Evolutionary conservation across 1,284 basidiomycete species (phyloP).

Genomic region (Ustilago crameri): DNA sequence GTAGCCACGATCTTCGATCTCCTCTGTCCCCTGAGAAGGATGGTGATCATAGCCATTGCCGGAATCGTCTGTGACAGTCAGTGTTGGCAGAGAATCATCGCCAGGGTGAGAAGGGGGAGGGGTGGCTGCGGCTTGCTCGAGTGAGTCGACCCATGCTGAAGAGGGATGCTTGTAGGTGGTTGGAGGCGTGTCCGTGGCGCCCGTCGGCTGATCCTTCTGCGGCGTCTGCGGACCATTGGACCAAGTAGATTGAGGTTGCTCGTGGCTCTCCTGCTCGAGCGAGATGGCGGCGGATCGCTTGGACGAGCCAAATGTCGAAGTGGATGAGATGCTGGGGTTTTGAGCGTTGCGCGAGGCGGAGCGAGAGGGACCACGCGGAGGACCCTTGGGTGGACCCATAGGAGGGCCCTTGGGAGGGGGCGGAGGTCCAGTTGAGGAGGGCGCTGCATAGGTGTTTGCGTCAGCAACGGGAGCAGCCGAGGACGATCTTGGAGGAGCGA

Average conservation of each 20-base stretch:
- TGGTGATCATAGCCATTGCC: constrained; percentile 10
- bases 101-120: constrained; percentile 22
- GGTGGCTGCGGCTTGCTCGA: constrained; percentile 43
- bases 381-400: constrained; percentile 35
- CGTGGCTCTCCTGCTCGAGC: constrained; percentile 28
- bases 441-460: constrained; percentile 11
- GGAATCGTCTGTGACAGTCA: constrained; percentile 46
- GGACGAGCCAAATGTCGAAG: constrained; percentile 6
- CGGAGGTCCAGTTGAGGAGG: constrained; percentile 11
- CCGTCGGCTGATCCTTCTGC: constrained; percentile 5
- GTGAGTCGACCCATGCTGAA: constrained; percentile 39
- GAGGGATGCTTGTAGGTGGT: constrained; percentile 24
- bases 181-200: constrained; percentile 28
- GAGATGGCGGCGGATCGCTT: constrained; percentile 16
- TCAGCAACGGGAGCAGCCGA: not conserved
- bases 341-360: constrained; percentile 35
- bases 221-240: constrained; percentile 9
- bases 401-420: constrained; percentile 24
- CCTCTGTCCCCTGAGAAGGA: not conserved
- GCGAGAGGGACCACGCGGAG: constrained; percentile 42
- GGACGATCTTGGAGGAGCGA: constrained; percentile 4
- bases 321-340: constrained; percentile 2
- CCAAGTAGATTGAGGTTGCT: constrained; percentile 6
- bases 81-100: constrained; percentile 32
- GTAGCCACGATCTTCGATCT: constrained; percentile 1